Conservation (phyloP, 148 eudicot species). For the Heliosperma pusillum region DNA sequence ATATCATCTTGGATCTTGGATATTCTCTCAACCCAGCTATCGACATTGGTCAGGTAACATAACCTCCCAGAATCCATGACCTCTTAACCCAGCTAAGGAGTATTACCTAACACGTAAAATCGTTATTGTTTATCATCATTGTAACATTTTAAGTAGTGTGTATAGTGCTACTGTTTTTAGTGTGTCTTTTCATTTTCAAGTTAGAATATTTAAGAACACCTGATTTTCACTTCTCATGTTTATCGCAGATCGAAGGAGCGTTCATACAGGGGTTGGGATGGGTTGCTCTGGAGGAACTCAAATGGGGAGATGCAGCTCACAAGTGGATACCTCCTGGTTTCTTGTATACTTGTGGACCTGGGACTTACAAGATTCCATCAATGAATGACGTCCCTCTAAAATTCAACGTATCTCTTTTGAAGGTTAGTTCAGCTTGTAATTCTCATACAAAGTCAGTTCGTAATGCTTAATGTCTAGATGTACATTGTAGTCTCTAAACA, state of each 20-base stretch:
- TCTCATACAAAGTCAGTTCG: neutral
- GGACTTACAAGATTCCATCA: constrained; percentile 87
- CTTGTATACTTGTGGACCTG: constrained; percentile 87
- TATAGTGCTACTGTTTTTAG: too few species aligned
- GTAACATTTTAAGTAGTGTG: neutral
- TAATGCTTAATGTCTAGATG: neutral
- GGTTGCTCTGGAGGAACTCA: constrained; percentile 93
- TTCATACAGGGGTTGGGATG: constrained; percentile 95
- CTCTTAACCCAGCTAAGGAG: too few species aligned
- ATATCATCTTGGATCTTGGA: constrained; percentile 83
- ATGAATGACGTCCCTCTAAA: constrained; percentile 79
- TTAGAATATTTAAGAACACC: neutral
- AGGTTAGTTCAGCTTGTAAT: constrained; percentile 45
- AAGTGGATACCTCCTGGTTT: constrained; percentile 81
- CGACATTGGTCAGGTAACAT: constrained; percentile 89
- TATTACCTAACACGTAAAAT: neutral
- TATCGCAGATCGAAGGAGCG: constrained; percentile 92
- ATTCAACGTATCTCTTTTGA: constrained; percentile 76
- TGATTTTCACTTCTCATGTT: neutral
- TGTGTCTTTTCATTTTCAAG: too few species aligned
- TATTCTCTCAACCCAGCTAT: constrained; percentile 88
- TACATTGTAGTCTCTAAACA: neutral
- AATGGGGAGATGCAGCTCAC: constrained; percentile 96
- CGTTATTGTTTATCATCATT: neutral
- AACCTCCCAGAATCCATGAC: neutral